Evolutionary conservation across 257 asterid genomes (phyloP), one percentile per base, ranked within the genome.

Genomic region (Thymus quinquecostatus): DNA sequence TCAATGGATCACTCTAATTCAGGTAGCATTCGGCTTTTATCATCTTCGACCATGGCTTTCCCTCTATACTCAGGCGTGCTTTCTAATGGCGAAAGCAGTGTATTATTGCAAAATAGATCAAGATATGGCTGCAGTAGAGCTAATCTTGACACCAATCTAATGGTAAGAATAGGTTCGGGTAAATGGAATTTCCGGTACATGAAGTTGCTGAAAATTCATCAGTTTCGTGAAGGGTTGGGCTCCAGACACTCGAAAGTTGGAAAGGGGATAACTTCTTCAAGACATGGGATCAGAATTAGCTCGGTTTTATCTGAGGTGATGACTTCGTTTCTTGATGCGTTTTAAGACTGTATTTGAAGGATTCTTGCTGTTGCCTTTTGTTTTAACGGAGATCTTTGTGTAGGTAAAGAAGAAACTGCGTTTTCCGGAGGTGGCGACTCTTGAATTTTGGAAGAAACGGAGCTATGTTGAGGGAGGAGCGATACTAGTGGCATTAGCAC

Each of bases 11-110:
- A 47, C 13, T 51, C 48, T 32, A 32, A 55, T 73, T 69, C 84
- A 76, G 85, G 80, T 75, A 68, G 77, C 67, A 54, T 72, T 74
- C 75, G 62, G 75, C 79, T 6, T 43, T 76, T 68, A 40, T 76
- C 81, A 27, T 27, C 53, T 69, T 77, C 86, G 81, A 79, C 81
- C 71, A 92, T 92, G 97, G 87, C 89, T 55, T 83, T 81, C 68
- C 73, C 88, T 40, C 77, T 83, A 59, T 84, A 76, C 83, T 85
- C 96, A 9, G 83, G 84, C 63, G 80, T 85, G 69, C 83, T 82
- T 79, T 76, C 87, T 3, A 76, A 84, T 58, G 80, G 84, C 53
- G 89, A 82, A 77, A 77, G 83, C 83, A 74, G 82, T 3, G 4
- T 2, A 71, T 71, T 78, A 70, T 77, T 78, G 50, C 77, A 68